These are phyloP conservation scores for Coemansia umbellata DNA, from an alignment of 192 early-diverging fungal species.

Conservation along the genomic window DNA sequence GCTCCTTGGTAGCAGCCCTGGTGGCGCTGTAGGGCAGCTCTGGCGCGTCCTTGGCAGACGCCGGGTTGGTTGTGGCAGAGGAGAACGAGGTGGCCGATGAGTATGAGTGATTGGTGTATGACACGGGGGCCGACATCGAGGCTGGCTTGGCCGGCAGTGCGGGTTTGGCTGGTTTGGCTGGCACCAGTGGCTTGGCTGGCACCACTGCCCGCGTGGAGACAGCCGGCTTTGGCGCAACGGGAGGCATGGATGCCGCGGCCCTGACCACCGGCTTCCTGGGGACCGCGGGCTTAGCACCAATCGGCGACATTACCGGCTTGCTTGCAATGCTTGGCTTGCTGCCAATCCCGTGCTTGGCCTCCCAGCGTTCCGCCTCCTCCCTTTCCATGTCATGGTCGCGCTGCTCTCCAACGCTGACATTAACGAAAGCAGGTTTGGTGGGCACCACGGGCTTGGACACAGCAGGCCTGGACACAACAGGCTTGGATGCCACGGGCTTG, in stretches of 20 bases:
- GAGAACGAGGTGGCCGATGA: background rate
- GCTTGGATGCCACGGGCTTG: constrained; percentile 2
- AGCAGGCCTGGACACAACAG: background rate
- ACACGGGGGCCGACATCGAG: no score
- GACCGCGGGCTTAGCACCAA: background rate
- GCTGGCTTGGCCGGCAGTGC: background rate
- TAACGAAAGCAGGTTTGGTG: background rate
- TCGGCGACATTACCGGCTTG: no score
- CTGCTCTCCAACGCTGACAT: background rate
- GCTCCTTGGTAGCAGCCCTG: constrained; percentile 2
- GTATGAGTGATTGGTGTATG: no score
- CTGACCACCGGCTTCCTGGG: background rate
- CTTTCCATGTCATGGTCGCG: constrained; percentile 10
- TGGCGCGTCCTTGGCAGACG: constrained; percentile 26
- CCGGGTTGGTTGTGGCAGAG: constrained; percentile 8
- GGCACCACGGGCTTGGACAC: background rate
- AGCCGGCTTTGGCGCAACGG: no score
- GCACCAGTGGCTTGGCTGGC: constrained; percentile 1
- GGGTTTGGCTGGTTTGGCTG: background rate
- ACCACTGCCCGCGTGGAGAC: background rate
- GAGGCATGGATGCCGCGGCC: no score
- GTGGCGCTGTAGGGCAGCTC: constrained; percentile 16
- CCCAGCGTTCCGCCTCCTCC: constrained; percentile 26
- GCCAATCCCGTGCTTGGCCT: constrained; percentile 23
- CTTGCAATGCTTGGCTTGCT: no score